Evolutionary conservation across 176 grass and related monocot species (phyloP).

Genomic region (Chrysopogon serrulatus): DNA sequence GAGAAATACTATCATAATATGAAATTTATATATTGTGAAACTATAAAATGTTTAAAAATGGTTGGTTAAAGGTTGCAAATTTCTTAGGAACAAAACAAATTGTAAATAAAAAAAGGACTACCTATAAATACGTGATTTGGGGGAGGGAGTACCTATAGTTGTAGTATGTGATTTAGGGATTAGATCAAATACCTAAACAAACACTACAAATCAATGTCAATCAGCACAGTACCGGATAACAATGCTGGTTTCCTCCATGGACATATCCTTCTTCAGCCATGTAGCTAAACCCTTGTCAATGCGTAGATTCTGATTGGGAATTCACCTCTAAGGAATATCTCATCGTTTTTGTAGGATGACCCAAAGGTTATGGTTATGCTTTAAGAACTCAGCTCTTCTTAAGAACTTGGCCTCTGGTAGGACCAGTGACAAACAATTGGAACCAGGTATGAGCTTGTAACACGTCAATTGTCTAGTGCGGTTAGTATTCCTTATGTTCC

Average conservation of each 20-base stretch:
- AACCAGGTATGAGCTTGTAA: constrained; percentile 65
- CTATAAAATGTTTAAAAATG: no score
- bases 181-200: neutral
- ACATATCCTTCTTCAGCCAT: constrained; percentile 85
- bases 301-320: constrained; percentile 76
- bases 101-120: no score
- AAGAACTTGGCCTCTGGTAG: constrained; percentile 56
- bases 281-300: constrained; percentile 85
- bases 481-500: constrained; percentile 66
- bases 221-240: constrained; percentile 68
- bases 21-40: no score
- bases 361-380: constrained; percentile 76
- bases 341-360: constrained; percentile 52
- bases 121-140: no score
- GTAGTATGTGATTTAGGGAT: neutral
- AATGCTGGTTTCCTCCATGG: constrained; percentile 86
- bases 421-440: constrained; percentile 47
- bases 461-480: constrained; percentile 64
- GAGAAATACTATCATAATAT: no score
- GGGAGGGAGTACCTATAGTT: constrained; percentile 67
- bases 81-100: no score
- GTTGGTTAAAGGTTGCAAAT: no score
- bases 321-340: constrained; percentile 62
- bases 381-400: constrained; percentile 69
- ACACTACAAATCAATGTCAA: neutral